phyloP scores from a whole-genome alignment of 129 eudicot genomes.

The Deinandra increscens region DNA sequence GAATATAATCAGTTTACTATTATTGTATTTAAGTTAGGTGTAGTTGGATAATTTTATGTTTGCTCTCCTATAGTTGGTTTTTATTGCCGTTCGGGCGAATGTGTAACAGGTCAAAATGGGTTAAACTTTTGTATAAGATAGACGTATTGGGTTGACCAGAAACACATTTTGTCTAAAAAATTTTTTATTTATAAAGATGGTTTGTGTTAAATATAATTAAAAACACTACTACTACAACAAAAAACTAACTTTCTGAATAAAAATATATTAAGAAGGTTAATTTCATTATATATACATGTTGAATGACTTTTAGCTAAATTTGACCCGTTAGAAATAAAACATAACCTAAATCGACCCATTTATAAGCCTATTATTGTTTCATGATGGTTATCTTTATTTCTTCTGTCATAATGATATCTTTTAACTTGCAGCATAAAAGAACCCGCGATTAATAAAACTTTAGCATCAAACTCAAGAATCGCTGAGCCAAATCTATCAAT shows the following conservation, averaged over 20 bases:
- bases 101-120: not conserved
- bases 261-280: not conserved
- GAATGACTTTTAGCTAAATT: not conserved
- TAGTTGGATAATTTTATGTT: not conserved
- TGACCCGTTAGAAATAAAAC: not conserved
- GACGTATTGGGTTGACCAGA: not conserved
- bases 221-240: not conserved
- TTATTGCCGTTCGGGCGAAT: not conserved
- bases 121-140: not conserved
- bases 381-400: not conserved
- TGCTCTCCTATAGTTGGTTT: not conserved
- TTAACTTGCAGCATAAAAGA: not conserved
- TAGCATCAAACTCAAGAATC: not conserved
- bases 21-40: not conserved
- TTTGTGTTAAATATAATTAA: not conserved
- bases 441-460: not conserved
- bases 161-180: not conserved
- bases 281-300: not conserved
- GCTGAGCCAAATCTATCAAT: slow-evolving; percentile 2
- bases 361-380: not conserved
- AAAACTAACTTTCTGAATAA: not conserved
- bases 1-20: not conserved
- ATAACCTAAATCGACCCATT: not conserved
- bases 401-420: not conserved
- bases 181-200: not conserved